A percentile compares a stretch with the other conserved stretches of the same genome.
phyloP scores from a whole-genome alignment of 2,329 filamentous ascomycete genomes.

The Daldinia sp. region DNA sequence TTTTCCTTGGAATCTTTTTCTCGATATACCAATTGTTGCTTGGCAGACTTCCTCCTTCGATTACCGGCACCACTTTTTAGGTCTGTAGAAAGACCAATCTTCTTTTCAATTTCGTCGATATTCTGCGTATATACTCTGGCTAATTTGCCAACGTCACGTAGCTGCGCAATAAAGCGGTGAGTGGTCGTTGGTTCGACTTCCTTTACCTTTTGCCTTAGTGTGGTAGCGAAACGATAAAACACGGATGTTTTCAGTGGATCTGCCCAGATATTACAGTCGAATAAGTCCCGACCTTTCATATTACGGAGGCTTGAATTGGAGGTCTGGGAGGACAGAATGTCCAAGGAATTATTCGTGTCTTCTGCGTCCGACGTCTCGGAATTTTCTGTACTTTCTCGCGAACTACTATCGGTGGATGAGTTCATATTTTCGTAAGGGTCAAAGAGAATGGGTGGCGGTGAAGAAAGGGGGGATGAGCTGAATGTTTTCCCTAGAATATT shows the following conservation, averaged over 20 bases:
- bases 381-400: conserved; percentile 49
- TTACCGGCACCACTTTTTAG: conserved; percentile 69
- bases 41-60: conserved; percentile 58
- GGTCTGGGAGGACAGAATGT: conserved; percentile 52
- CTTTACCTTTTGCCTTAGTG: conserved; percentile 69
- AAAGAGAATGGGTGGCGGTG: conserved; percentile 61
- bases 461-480: conserved; percentile 65
- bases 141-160: conserved; percentile 72
- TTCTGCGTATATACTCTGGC: conserved; percentile 80
- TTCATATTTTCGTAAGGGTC: conserved; percentile 55
- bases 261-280: conserved; percentile 74
- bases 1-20: conserved; percentile 46
- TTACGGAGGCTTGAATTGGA: conserved; percentile 59
- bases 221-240: conserved; percentile 77
- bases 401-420: conserved; percentile 50
- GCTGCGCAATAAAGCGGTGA: conserved; percentile 73
- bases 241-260: conserved; percentile 73
- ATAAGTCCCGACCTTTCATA: conserved; percentile 75
- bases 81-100: conserved; percentile 71
- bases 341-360: conserved; percentile 53
- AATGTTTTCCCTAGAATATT: conserved; percentile 35
- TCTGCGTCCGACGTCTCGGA: conserved; percentile 54
- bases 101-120: conserved; percentile 76
- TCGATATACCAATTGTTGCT: conserved; percentile 40
- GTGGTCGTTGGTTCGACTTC: conserved; percentile 70